Evolutionary conservation across 495 filamentous ascomycete species (phyloP), one percentile per base, ranked within the genome.

Genomic region (Podospora fimiseda): DNA sequence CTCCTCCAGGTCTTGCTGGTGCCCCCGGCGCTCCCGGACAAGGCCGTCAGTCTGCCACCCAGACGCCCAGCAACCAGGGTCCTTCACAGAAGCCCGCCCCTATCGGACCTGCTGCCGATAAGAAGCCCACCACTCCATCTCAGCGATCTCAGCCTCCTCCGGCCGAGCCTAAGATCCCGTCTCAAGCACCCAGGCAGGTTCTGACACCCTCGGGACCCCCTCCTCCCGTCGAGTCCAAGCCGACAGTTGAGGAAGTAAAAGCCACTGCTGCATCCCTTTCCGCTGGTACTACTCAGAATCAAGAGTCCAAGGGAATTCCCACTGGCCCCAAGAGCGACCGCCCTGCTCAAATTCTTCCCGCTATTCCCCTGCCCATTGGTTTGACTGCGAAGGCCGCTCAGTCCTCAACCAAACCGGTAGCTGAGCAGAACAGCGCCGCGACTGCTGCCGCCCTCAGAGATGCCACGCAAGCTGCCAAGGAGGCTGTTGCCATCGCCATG

Each of bases 401-500:
- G 49, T 51, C 64, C 37, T 42, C 65, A 36, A 55, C 72, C 18
- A 75, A 66, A 39, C 53, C 68, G 40, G 60, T 63, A n/a, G 62
- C 58, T 18, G 65, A 70, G 9, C 65, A 65, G 41, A 62, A 57
- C 38, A 68, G 60, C 44, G 59, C 67, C 37, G 45, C 61, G 50
- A 46, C 62, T 1, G 58, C 64, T 13, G 63, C 71, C 16, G 60
- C 68, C 21, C 47, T 78, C 48, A 80, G 80, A 45, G 87, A 90
- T 66, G 89, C 89, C 2, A 92, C 89, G 5, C 83, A 86, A 59
- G 87, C 86, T 37, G 90, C 90, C 6, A 86, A 83, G 38, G 88
- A 86, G 43, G 90, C 90, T 23, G 91, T 95, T 45, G 90, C 89
- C 36, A 85, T 85, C 7, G 90, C 90, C 2, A 94, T 95, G 89